Evolutionary conservation across 495 filamentous ascomycete genomes (phyloP).

Genomic region (Saxophila tyrrhenica): DNA sequence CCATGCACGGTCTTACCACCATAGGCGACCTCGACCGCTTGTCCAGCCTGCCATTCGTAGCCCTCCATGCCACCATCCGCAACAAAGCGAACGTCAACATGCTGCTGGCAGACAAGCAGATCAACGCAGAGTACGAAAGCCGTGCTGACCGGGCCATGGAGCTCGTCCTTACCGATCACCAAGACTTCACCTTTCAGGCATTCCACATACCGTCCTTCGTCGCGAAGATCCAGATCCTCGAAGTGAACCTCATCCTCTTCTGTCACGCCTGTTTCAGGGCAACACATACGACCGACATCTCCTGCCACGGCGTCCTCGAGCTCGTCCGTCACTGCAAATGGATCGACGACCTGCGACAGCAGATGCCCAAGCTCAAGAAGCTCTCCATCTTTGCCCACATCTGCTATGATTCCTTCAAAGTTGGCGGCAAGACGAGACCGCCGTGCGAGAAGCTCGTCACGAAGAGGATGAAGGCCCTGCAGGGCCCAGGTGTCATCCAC

Average conservation of each 20-base stretch:
- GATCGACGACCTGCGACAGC: background rate
- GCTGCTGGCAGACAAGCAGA: background rate
- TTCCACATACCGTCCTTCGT: background rate
- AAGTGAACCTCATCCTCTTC: background rate
- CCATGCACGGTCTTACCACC: background rate
- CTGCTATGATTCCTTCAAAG: background rate
- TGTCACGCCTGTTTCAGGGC: background rate
- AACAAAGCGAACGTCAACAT: background rate
- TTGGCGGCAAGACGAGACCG: background rate
- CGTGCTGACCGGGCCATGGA: background rate
- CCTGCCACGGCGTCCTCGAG: background rate
- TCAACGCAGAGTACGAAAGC: background rate
- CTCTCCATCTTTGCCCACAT: background rate
- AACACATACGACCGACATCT: background rate
- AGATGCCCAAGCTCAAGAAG: background rate
- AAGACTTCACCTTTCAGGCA: background rate
- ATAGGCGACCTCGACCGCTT: background rate
- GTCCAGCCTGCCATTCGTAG: background rate
- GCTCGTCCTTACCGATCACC: background rate
- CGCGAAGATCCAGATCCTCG: background rate
- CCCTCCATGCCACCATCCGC: background rate
- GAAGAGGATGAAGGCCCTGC: background rate
- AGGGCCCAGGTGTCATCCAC: background rate
- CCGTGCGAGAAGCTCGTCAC: background rate
- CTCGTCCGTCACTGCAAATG: background rate